A percentile compares a stretch with the other conserved stretches of the same genome.
These are phyloP conservation scores for Syncephalastrum monosporum DNA, from an alignment of 371 early-diverging fungal genomes.

Conservation along the genomic window DNA sequence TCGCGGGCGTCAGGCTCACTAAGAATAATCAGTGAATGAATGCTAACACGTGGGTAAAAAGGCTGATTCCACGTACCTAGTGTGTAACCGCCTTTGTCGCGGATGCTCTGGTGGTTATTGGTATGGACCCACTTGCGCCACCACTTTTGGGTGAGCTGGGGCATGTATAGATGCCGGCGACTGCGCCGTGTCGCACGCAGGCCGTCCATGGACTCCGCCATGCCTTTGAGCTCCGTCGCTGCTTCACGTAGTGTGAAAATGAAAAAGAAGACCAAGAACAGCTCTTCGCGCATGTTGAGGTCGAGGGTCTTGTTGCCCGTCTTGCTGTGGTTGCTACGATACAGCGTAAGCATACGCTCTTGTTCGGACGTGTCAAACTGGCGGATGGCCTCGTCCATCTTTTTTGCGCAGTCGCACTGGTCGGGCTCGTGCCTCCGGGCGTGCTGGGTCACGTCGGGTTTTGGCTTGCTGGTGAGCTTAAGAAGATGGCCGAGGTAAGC, in stretches of 20 bases:
- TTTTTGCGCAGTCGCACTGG: conserved; percentile 33
- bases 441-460: conserved; percentile 6
- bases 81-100: conserved; percentile 43
- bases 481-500: conserved; percentile 31
- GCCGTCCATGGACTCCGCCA: conserved; percentile 46
- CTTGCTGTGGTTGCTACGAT: conserved; percentile 38
- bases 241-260: conserved; percentile 61
- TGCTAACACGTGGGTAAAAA: neutral
- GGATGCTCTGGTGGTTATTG: conserved; percentile 40
- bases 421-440: conserved; percentile 7
- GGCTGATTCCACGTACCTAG: conserved; percentile 21
- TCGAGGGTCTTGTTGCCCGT: conserved; percentile 39
- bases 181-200: conserved; percentile 26
- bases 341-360: conserved; percentile 41
- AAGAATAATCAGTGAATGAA: conserved; percentile 1
- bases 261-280: conserved; percentile 65
- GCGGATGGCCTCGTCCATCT: conserved; percentile 28
- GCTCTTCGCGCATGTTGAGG: conserved; percentile 56
- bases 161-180: conserved; percentile 50
- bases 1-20: conserved; percentile 23
- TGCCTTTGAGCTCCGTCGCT: conserved; percentile 51
- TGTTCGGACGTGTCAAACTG: conserved; percentile 46
- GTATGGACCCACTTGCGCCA: conserved; percentile 57
- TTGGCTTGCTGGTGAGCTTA: conserved; percentile 18
- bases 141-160: conserved; percentile 52